Conservation (phyloP, 1,284 basidiomycete species). For the Ustilago sp. region DNA sequence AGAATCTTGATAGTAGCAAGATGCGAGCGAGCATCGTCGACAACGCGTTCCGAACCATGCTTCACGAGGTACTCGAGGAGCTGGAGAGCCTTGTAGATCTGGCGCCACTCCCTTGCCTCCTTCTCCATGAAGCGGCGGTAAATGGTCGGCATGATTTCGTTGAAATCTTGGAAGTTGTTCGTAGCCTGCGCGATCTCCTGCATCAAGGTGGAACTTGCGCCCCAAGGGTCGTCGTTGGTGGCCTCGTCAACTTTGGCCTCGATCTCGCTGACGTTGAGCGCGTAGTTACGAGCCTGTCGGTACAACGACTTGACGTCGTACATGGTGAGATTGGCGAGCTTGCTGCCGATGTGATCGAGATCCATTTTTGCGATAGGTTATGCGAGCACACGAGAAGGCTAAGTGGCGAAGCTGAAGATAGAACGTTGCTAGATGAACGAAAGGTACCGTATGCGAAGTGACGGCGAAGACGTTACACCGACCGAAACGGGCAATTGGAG, state of each 20-base stretch:
- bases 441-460: neutral
- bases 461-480: neutral
- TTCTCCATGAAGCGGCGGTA: constrained; percentile 86
- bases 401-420: neutral
- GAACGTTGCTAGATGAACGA: neutral
- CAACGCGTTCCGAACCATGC: constrained; percentile 97
- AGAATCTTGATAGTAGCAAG: constrained; percentile 97
- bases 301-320: constrained; percentile 68
- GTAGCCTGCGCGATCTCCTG: constrained; percentile 97
- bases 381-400: neutral
- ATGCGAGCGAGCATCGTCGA: constrained; percentile 95
- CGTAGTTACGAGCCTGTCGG: constrained; percentile 71
- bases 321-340: constrained; percentile 67
- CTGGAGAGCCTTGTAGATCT: constrained; percentile 99
- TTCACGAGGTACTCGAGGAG: constrained; percentile 95
- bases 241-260: constrained; percentile 97
- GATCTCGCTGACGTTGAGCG: constrained; percentile 95
- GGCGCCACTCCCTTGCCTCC: constrained; percentile 96
- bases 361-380: constrained; percentile 28
- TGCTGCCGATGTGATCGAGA: constrained; percentile 57
- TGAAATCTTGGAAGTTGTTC: constrained; percentile 96
- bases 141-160: constrained; percentile 99
- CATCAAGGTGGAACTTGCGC: constrained; percentile 97
- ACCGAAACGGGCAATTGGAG: too few species aligned
- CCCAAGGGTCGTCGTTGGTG: constrained; percentile 98